Base-by-base conservation (phyloP, 2,329 filamentous ascomycete genomes). In the Stagonosporopsis tanaceti region DNA sequence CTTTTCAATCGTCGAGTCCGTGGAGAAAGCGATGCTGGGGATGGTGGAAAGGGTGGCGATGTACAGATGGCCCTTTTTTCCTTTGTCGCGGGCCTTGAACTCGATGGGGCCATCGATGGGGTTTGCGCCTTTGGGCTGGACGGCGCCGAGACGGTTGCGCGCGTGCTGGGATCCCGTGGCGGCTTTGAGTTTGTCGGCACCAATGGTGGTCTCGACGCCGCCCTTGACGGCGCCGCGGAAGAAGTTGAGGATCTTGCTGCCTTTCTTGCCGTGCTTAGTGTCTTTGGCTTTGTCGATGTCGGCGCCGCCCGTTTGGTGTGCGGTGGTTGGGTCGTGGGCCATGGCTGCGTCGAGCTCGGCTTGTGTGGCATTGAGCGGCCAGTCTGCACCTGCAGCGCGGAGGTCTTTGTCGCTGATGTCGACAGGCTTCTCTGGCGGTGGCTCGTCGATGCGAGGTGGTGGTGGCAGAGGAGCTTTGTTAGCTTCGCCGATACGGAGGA, bases 401-500 rank as follows among this genome's bases (percentile, higher is more conserved):
- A 87, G 77, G 47, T 87, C 77, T 27, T 79, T 73, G 17, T 81
- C 79, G 12, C 75, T 79, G 38, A 87, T 54, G 1, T 82, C 81
- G 11, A 79, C 81, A 15, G 83, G 80, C 54, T 81, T 74, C 20
- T 83, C 80, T 20, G 83, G 78, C 3, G 83, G 81, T 27, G 81
- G 76, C 9, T 73, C 60, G 3, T 67, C 59, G 22, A 80, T 76
- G 15, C 72, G 74, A 15, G 85, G 84, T 22, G 85, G 84, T 11
- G 85, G 80, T 28, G 91, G 91, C 0, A 96, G 76, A 0, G 92
- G 92, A 0, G 90, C 88, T 63, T 90, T 90, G 76, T 93, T 93
- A 11, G 85, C 86, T 76, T 96, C 92, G 38, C 91, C 92, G 28
- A 94, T 87, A 5, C 92, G 89, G 11, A 96, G 85, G 1, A 96